Conservation (phyloP, 192 early-diverging fungal species). For the Gamsiella multidivaricata region DNA sequence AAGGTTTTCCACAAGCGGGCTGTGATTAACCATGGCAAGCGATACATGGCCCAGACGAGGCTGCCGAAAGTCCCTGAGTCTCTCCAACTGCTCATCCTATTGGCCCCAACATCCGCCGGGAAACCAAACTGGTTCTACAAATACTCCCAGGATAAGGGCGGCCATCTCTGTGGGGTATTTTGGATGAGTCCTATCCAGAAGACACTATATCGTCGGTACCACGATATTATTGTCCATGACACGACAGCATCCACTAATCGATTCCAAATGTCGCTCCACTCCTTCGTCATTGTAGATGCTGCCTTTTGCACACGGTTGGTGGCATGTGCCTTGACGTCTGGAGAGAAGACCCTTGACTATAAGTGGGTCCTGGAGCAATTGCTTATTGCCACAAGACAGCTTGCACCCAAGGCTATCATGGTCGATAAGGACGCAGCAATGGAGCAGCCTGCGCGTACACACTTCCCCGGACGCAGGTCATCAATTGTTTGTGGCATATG, state of each 20-base stretch:
- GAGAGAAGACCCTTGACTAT: background rate
- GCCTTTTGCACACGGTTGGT: conserved; percentile 1
- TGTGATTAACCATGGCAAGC: too few species aligned
- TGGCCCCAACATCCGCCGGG: too few species aligned
- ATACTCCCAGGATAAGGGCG: background rate
- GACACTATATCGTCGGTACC: background rate
- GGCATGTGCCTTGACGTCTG: background rate
- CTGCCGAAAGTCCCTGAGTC: too few species aligned
- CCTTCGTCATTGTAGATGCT: conserved; percentile 9
- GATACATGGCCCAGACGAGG: too few species aligned
- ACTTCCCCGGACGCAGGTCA: background rate
- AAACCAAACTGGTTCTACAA: too few species aligned
- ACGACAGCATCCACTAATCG: conserved; percentile 4
- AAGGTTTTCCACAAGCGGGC: too few species aligned
- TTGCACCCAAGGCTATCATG: background rate
- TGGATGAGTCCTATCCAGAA: conserved; percentile 8
- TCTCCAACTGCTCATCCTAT: too few species aligned
- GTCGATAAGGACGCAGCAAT: conserved; percentile 2
- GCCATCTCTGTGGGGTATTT: background rate
- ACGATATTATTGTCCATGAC: conserved; percentile 3
- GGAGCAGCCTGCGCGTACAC: background rate
- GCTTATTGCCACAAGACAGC: background rate
- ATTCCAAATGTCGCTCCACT: background rate
- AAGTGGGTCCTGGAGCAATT: conserved; percentile 1
- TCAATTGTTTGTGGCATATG: background rate